These are phyloP conservation scores for Suhomyces wounanorum DNA, from an alignment of 1,139 yeast species.

Conservation along the genomic window DNA sequence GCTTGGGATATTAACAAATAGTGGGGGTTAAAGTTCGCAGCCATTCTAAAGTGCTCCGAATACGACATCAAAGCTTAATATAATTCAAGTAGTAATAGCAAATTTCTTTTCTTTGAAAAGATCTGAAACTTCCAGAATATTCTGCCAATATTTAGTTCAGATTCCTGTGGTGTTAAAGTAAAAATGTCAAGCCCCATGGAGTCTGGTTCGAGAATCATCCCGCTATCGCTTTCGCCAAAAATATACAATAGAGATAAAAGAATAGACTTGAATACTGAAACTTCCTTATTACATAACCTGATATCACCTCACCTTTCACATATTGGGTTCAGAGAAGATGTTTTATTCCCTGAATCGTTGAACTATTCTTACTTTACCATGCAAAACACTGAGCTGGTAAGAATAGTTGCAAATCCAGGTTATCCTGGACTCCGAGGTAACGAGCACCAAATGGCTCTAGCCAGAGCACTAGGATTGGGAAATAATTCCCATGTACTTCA, in stretches of 20 bases:
- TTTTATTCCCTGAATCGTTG: not conserved
- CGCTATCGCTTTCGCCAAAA: conserved; percentile 23
- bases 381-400: not conserved
- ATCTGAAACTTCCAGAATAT: too few relatives aligned
- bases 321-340: not conserved
- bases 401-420: not conserved
- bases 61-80: too few relatives aligned
- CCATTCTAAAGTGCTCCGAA: too few relatives aligned
- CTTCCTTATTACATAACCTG: not conserved
- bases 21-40: too few relatives aligned
- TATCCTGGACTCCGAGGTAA: not conserved
- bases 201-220: conserved; percentile 24
- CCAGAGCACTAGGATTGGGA: not conserved
- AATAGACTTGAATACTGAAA: not conserved
- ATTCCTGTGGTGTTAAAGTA: too few relatives aligned
- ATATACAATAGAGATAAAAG: conserved; percentile 15
- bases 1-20: too few relatives aligned
- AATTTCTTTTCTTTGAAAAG: too few relatives aligned
- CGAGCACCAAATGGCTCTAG: not conserved
- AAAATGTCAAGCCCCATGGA: conserved; percentile 2
- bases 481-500: not conserved
- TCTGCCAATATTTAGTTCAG: too few relatives aligned
- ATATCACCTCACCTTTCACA: not conserved
- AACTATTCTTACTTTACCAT: not conserved
- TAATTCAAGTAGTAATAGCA: too few relatives aligned